A percentile compares a stretch with the other conserved stretches of the same genome.
Evolutionary conservation across 176 grass and related monocot species (phyloP).

Genomic region (Eremochloa ophiuroides): DNA sequence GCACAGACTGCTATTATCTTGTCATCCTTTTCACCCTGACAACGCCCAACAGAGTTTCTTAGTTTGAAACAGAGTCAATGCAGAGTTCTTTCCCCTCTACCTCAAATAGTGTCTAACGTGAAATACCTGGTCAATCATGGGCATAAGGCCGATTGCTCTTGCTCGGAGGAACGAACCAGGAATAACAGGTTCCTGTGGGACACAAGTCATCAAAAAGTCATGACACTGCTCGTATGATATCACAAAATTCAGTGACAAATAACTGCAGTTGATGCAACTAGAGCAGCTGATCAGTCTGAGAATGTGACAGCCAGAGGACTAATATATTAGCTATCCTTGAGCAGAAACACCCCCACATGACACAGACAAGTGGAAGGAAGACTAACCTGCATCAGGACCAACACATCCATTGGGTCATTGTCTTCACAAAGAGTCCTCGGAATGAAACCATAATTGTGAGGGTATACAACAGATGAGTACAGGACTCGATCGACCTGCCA

Average conservation of each 20-base stretch:
- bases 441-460: slow-evolving; percentile 78
- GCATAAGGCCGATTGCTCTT: slow-evolving; percentile 72
- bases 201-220: neutral
- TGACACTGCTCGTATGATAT: neutral
- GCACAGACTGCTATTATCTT: slow-evolving; percentile 68
- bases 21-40: slow-evolving; percentile 60
- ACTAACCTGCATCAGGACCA: slow-evolving; percentile 71
- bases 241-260: neutral
- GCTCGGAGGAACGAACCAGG: slow-evolving; percentile 54
- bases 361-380: neutral
- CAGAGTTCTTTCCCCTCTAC: neutral
- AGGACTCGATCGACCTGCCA: slow-evolving; percentile 61
- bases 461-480: slow-evolving; percentile 72
- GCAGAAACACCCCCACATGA: neutral
- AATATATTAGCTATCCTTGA: neutral
- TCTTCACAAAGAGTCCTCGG: slow-evolving; percentile 73
- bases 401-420: slow-evolving; percentile 71
- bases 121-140: slow-evolving; percentile 78
- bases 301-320: neutral
- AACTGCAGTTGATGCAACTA: neutral
- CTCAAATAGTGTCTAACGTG: neutral
- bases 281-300: neutral
- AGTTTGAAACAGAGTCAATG: neutral
- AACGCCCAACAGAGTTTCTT: neutral
- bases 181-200: slow-evolving; percentile 54